phyloP scores from a whole-genome alignment of 1,284 basidiomycete species.

The Gymnopus androsaceus region DNA sequence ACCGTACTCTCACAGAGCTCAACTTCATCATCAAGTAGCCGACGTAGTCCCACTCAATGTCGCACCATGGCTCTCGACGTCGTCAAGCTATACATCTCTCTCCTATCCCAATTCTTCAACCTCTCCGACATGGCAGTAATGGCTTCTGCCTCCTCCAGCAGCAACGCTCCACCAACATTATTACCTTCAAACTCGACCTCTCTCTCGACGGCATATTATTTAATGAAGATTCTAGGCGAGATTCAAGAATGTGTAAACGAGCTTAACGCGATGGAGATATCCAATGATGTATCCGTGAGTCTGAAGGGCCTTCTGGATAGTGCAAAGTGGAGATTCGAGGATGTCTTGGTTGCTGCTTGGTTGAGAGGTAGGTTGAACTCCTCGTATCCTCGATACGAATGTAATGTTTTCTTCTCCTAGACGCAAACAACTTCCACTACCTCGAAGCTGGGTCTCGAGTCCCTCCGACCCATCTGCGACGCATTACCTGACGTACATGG shows the following conservation, averaged over 20 bases:
- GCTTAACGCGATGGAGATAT: conserved; percentile 79
- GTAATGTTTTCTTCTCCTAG: conserved; percentile 44
- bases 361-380: conserved; percentile 61
- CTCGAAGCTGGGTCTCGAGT: conserved; percentile 86
- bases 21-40: conserved; percentile 35
- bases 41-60: conserved; percentile 83
- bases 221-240: conserved; percentile 80
- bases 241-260: conserved; percentile 87
- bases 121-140: conserved; percentile 77
- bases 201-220: conserved; percentile 81
- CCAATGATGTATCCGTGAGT: conserved; percentile 67
- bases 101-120: conserved; percentile 88
- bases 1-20: conserved; percentile 25
- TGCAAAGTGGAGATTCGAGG: conserved; percentile 86
- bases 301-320: conserved; percentile 80
- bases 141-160: conserved; percentile 36
- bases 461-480: conserved; percentile 59
- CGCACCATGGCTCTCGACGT: conserved; percentile 91
- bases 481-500: conserved; percentile 73
- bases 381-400: neutral
- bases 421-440: conserved; percentile 82
- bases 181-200: conserved; percentile 81
- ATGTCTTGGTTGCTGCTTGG: conserved; percentile 83
- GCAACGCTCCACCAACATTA: conserved; percentile 46
- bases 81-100: conserved; percentile 83